These are phyloP conservation scores for Suillus luteus DNA, from an alignment of 768 basidiomycete species.

Conservation along the genomic window DNA sequence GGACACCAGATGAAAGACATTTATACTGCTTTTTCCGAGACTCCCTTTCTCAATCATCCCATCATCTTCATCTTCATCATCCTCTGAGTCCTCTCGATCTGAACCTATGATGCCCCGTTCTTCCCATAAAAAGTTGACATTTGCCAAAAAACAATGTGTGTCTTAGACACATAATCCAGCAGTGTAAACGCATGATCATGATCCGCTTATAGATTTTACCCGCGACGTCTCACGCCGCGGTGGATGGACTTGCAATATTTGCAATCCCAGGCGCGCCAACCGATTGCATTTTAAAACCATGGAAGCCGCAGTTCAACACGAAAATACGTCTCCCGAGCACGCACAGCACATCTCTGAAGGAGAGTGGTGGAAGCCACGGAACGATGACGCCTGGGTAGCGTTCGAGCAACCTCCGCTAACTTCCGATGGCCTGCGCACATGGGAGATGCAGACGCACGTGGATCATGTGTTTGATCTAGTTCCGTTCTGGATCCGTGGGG, in stretches of 20 bases:
- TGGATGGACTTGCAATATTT: constrained; percentile 37
- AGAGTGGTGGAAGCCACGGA: constrained; percentile 16
- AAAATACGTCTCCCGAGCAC: constrained; percentile 26
- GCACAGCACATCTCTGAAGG: constrained; percentile 16
- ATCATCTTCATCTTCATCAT: background rate
- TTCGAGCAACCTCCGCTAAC: constrained; percentile 32
- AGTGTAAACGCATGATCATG: background rate
- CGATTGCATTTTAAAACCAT: constrained; percentile 26
- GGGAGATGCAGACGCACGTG: constrained; percentile 38
- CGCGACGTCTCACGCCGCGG: constrained; percentile 28
- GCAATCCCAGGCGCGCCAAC: constrained; percentile 25
- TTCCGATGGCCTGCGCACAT: constrained; percentile 29
- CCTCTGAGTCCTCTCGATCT: background rate
- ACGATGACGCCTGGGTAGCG: constrained; percentile 31
- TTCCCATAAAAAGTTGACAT: background rate
- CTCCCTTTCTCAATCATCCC: constrained; percentile 1
- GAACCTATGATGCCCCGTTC: background rate
- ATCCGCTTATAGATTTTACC: constrained; percentile 26
- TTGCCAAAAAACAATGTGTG: constrained; percentile 4
- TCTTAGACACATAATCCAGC: background rate
- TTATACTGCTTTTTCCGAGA: background rate
- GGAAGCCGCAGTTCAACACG: constrained; percentile 36
- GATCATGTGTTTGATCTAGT: constrained; percentile 52
- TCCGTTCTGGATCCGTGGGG: constrained; percentile 53
- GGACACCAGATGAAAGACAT: background rate